Conservation (phyloP, 1,284 basidiomycete genomes). For the Coriolopsis trogii region DNA sequence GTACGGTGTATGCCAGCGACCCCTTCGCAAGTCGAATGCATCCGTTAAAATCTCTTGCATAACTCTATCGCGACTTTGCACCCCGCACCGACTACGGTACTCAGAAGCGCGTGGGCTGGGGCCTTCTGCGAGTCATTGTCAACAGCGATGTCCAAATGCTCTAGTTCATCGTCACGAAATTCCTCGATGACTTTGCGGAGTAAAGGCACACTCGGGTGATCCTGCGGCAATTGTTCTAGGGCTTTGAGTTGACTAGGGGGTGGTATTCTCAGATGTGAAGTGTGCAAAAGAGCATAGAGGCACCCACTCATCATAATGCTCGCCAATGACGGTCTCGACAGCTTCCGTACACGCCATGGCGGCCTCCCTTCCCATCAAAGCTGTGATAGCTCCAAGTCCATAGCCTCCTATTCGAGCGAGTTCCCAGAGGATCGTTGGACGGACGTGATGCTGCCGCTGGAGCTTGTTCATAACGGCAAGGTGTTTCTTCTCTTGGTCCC, state of each 20-base stretch:
- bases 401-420: slow-evolving; percentile 87
- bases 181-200: slow-evolving; percentile 80
- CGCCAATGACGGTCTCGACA: slow-evolving; percentile 96
- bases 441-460: slow-evolving; percentile 80
- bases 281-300: not conserved
- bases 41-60: slow-evolving; percentile 73
- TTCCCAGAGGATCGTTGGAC: slow-evolving; percentile 84
- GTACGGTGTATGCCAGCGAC: slow-evolving; percentile 7
- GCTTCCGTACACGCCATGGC: slow-evolving; percentile 99
- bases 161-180: slow-evolving; percentile 94
- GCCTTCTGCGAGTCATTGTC: slow-evolving; percentile 90
- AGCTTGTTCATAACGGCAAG: slow-evolving; percentile 84
- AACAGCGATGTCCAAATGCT: slow-evolving; percentile 92
- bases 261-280: slow-evolving; percentile 3
- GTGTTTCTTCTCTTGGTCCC: slow-evolving; percentile 96
- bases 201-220: slow-evolving; percentile 81
- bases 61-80: slow-evolving; percentile 91
- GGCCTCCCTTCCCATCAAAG: slow-evolving; percentile 88
- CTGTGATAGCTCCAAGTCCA: slow-evolving; percentile 84
- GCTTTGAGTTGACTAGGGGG: slow-evolving; percentile 73
- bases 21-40: slow-evolving; percentile 1
- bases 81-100: slow-evolving; percentile 82
- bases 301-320: slow-evolving; percentile 96
- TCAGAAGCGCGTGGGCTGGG: slow-evolving; percentile 89
- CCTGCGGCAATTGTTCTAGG: slow-evolving; percentile 58